A percentile compares a stretch with the other conserved stretches of the same genome.
These are phyloP conservation scores for Penicillium ucsense DNA, from an alignment of 495 filamentous ascomycete genomes.

Conservation along the genomic window DNA sequence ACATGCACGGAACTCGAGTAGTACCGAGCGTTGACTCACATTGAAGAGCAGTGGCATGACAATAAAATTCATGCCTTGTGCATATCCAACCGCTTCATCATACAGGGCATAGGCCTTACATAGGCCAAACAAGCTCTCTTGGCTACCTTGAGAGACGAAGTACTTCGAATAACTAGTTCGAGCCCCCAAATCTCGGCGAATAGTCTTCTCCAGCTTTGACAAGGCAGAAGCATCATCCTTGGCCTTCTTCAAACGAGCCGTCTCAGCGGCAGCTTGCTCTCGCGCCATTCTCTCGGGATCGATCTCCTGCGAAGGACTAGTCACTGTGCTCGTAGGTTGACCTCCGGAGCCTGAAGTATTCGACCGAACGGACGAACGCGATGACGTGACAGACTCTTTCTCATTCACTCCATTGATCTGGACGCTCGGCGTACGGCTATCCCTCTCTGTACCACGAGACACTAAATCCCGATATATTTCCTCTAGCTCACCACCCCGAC, in stretches of 20 bases:
- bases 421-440: slow-evolving; percentile 40
- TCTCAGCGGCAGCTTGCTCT: slow-evolving; percentile 53
- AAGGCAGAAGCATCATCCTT: slow-evolving; percentile 64
- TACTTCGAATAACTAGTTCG: slow-evolving; percentile 95
- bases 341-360: slow-evolving; percentile 59
- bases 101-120: slow-evolving; percentile 98
- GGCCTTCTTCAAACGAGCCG: slow-evolving; percentile 60
- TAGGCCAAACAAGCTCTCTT: slow-evolving; percentile 88
- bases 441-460: slow-evolving; percentile 63
- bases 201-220: slow-evolving; percentile 81
- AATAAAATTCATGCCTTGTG: slow-evolving; percentile 98
- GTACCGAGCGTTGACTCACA: slow-evolving; percentile 38
- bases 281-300: slow-evolving; percentile 57
- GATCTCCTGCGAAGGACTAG: slow-evolving; percentile 50
- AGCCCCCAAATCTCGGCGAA: slow-evolving; percentile 80
- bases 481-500: slow-evolving; percentile 84
- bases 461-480: slow-evolving; percentile 78
- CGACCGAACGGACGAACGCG: slow-evolving; percentile 74
- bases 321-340: slow-evolving; percentile 46
- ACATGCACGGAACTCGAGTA: background rate
- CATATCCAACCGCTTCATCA: slow-evolving; percentile 90
- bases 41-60: slow-evolving; percentile 97
- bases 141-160: slow-evolving; percentile 74
- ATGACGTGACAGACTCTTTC: slow-evolving; percentile 57
- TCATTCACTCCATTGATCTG: slow-evolving; percentile 38